Evolutionary conservation across 2,329 filamentous ascomycete species (phyloP).

Genomic region (Fonsecaea erecta): DNA sequence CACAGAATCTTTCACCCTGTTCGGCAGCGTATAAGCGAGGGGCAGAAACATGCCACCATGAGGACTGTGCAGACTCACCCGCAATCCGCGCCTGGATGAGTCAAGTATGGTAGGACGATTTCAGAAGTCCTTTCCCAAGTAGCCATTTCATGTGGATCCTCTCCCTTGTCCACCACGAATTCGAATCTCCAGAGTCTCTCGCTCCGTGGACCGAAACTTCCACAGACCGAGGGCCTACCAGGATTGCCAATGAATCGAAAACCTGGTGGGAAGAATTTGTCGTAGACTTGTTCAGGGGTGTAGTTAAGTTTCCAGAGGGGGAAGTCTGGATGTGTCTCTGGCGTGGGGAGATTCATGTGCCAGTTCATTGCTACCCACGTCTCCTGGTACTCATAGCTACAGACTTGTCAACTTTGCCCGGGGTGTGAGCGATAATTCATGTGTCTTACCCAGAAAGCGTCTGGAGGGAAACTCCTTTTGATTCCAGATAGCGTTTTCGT

Average conservation of each 20-base stretch:
- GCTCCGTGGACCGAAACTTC: slow-evolving; percentile 49
- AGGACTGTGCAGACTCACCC: slow-evolving; percentile 24
- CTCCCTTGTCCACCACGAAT: slow-evolving; percentile 42
- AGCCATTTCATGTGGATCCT: slow-evolving; percentile 42
- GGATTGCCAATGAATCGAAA: slow-evolving; percentile 55
- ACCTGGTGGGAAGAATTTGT: slow-evolving; percentile 53
- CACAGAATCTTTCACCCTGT: slow-evolving; percentile 36
- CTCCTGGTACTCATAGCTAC: slow-evolving; percentile 36
- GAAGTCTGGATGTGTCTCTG: slow-evolving; percentile 54
- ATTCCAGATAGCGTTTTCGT: slow-evolving; percentile 54
- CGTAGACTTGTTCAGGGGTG: slow-evolving; percentile 53
- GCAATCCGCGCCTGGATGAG: slow-evolving; percentile 36
- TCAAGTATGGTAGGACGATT: slow-evolving; percentile 42
- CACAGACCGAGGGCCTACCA: slow-evolving; percentile 50
- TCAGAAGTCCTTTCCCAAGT: slow-evolving; percentile 38
- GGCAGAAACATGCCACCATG: neutral
- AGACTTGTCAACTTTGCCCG: neutral
- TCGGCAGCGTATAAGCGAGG: neutral
- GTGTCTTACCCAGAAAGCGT: slow-evolving; percentile 25
- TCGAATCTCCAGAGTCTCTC: slow-evolving; percentile 54
- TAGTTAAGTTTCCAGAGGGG: slow-evolving; percentile 55
- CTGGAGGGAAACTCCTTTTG: slow-evolving; percentile 47
- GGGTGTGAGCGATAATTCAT: neutral
- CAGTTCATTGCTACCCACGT: slow-evolving; percentile 57
- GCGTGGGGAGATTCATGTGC: slow-evolving; percentile 51